These are phyloP conservation scores for Earliella scabrosa DNA, from an alignment of 1,284 basidiomycete species.

Conservation along the genomic window DNA sequence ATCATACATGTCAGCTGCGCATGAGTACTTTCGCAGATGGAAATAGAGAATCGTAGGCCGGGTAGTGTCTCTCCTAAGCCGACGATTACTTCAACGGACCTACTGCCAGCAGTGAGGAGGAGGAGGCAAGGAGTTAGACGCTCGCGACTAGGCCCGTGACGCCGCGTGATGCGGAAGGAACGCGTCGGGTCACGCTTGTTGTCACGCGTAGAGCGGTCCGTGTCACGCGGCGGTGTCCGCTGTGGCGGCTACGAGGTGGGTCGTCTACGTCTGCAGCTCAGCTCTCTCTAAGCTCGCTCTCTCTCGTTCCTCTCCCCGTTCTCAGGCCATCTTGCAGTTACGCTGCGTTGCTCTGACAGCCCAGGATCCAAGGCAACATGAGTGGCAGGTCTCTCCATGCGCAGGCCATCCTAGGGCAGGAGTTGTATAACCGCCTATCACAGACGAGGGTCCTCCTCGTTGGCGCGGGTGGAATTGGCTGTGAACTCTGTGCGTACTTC, in stretches of 20 bases:
- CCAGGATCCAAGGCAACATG: no score
- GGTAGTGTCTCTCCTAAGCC: no score
- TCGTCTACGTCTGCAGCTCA: not conserved
- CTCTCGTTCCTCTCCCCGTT: not conserved
- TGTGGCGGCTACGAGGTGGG: not conserved
- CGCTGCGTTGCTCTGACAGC: not conserved
- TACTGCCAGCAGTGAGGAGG: no score
- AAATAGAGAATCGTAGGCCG: no score
- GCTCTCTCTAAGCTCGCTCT: not conserved
- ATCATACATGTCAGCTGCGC: no score
- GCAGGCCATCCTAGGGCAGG: constrained; percentile 75
- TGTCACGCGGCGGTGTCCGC: constrained; percentile 15
- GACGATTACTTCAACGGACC: no score
- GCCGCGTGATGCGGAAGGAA: not conserved
- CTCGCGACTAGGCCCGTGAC: not conserved
- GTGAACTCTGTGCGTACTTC: constrained; percentile 81
- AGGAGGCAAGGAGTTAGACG: no score
- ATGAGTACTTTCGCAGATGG: no score
- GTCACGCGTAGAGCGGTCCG: constrained; percentile 11
- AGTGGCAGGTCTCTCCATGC: constrained; percentile 47
- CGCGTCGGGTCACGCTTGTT: constrained; percentile 10
- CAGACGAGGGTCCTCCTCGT: constrained; percentile 86
- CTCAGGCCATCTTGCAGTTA: not conserved
- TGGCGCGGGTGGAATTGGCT: constrained; percentile 96
- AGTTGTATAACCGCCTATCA: constrained; percentile 62